These are phyloP conservation scores for Phaffia tasmanica DNA, from an alignment of 768 basidiomycete genomes.

Conservation along the genomic window DNA sequence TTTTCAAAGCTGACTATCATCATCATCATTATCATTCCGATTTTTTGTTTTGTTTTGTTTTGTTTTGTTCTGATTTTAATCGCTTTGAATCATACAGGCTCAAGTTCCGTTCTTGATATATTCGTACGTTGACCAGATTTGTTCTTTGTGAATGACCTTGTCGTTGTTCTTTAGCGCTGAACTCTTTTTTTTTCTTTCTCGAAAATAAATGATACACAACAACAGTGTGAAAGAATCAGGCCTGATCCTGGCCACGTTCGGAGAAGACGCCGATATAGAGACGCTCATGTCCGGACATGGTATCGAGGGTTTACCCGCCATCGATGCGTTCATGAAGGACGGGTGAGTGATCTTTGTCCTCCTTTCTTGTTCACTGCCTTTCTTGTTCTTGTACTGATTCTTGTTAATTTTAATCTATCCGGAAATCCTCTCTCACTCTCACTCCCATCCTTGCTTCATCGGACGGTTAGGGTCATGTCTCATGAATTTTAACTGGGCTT, in stretches of 20 bases:
- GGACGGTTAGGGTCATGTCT: too few relatives aligned
- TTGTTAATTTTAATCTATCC: background rate
- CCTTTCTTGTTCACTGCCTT: background rate
- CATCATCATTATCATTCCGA: background rate
- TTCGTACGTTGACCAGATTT: slow-evolving; percentile 4
- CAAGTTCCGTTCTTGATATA: slow-evolving; percentile 82
- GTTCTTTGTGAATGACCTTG: background rate
- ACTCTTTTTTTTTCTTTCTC: background rate
- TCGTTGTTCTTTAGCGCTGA: background rate
- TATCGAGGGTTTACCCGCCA: slow-evolving; percentile 21
- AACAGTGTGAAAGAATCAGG: slow-evolving; percentile 72
- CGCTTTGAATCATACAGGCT: slow-evolving; percentile 43
- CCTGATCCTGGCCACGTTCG: slow-evolving; percentile 73
- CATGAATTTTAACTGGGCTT: too few relatives aligned
- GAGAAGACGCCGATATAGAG: slow-evolving; percentile 44
- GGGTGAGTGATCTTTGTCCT: slow-evolving; percentile 16
- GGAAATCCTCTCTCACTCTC: too few relatives aligned
- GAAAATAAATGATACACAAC: too few relatives aligned
- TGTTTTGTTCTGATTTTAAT: background rate
- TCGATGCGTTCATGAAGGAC: slow-evolving; percentile 28
- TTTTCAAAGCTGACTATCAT: background rate
- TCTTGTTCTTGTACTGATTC: background rate
- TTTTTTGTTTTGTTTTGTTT: slow-evolving; percentile 8
- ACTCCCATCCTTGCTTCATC: too few relatives aligned
- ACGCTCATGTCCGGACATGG: slow-evolving; percentile 27